Conservation (phyloP, 768 basidiomycete genomes). For the Cystobasidium ongulense region DNA sequence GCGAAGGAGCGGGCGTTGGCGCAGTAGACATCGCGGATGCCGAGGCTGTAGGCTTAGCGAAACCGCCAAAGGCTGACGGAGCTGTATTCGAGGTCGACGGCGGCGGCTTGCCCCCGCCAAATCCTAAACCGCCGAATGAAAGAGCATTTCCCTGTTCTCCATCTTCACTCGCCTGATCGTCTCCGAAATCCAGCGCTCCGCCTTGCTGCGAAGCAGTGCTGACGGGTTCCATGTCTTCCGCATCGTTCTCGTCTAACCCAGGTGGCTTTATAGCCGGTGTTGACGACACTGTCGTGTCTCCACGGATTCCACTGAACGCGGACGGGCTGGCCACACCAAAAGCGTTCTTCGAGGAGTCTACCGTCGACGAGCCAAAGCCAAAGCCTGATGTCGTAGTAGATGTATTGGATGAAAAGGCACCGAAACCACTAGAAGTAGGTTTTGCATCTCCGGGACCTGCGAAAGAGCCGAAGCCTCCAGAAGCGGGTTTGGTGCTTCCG, state of each 20-base stretch:
- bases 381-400: not conserved
- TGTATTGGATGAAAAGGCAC: not conserved
- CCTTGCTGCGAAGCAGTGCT: slow-evolving; percentile 10
- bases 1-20: not conserved
- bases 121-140: not conserved
- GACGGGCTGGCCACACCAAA: not conserved
- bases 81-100: not conserved
- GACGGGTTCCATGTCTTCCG: slow-evolving; percentile 16
- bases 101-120: not conserved
- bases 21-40: not conserved
- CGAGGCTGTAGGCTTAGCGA: not conserved
- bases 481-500: not conserved
- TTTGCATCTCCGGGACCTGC: not conserved
- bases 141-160: not conserved
- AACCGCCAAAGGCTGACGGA: slow-evolving; percentile 2
- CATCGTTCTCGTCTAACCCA: slow-evolving; percentile 19
- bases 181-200: slow-evolving; percentile 18
- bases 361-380: not conserved
- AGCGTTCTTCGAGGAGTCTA: not conserved
- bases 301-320: not conserved
- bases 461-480: not conserved
- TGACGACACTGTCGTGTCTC: not conserved
- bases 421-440: not conserved
- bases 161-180: not conserved
- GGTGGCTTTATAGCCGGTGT: not conserved